Evolutionary conservation across 805 yeast genomes (phyloP).

Genomic region (Candida boleticola): DNA sequence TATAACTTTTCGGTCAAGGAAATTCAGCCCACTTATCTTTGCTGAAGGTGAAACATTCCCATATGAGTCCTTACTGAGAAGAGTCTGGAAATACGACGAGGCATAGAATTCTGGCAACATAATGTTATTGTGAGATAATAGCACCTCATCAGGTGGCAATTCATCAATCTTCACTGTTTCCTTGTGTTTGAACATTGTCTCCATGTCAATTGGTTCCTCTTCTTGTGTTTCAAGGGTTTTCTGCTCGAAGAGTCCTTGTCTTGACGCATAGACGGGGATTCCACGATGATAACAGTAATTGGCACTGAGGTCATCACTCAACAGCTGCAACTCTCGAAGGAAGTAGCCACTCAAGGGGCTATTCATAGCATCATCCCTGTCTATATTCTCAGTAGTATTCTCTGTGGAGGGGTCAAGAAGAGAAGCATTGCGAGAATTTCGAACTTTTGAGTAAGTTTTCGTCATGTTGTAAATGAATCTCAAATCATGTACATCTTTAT

Average conservation of each 20-base stretch:
- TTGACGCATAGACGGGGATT: constrained; percentile 15
- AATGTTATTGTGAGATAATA: constrained; percentile 32
- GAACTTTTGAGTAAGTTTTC: constrained; percentile 27
- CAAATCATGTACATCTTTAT: constrained; percentile 29
- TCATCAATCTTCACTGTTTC: constrained; percentile 1
- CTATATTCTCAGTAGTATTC: constrained; percentile 1
- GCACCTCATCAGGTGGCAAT: constrained; percentile 21
- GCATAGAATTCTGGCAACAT: constrained; percentile 37
- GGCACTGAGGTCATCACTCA: constrained; percentile 21
- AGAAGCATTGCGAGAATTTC: constrained; percentile 31
- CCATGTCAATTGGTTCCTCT: constrained; percentile 16
- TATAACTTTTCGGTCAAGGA: constrained; percentile 17
- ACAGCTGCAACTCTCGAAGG: background rate
- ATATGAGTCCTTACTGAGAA: constrained; percentile 31
- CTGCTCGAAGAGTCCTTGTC: constrained; percentile 20
- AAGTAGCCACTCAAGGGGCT: background rate
- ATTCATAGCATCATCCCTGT: background rate
- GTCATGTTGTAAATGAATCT: constrained; percentile 30
- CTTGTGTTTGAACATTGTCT: background rate
- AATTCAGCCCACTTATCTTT: constrained; percentile 31
- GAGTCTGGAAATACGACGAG: constrained; percentile 32
- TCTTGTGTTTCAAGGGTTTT: constrained; percentile 19
- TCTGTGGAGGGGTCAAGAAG: constrained; percentile 9
- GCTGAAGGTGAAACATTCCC: constrained; percentile 37
- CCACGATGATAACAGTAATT: constrained; percentile 17